These are phyloP conservation scores for Terfezia claveryi DNA, from an alignment of 495 filamentous ascomycete species.

Conservation along the genomic window DNA sequence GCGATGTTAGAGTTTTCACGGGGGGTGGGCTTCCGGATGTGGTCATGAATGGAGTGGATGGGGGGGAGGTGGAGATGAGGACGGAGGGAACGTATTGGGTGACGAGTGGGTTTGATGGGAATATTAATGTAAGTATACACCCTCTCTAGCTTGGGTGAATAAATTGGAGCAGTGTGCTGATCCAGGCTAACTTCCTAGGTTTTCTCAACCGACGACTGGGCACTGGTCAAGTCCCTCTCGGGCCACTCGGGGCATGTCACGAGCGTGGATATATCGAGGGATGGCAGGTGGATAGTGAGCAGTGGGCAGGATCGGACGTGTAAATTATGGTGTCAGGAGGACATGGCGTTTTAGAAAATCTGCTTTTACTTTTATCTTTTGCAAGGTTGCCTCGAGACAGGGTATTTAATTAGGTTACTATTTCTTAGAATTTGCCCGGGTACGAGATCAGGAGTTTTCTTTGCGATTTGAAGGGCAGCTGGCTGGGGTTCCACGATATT, in stretches of 20 bases:
- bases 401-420: too few species aligned
- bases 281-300: constrained; percentile 80
- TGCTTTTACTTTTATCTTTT: too few species aligned
- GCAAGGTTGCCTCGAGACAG: too few species aligned
- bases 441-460: too few species aligned
- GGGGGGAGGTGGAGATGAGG: constrained; percentile 22
- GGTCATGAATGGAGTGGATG: constrained; percentile 22
- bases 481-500: too few species aligned
- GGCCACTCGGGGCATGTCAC: constrained; percentile 84
- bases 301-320: constrained; percentile 85
- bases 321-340: constrained; percentile 87
- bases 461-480: too few species aligned
- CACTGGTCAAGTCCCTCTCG: constrained; percentile 61
- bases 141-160: too few species aligned
- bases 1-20: constrained; percentile 85
- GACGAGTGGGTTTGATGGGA: constrained; percentile 78
- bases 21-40: constrained; percentile 41
- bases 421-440: too few species aligned
- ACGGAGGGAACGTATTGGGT: constrained; percentile 77
- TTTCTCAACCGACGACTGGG: constrained; percentile 92
- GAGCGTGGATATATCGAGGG: constrained; percentile 62
- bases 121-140: constrained; percentile 37
- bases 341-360: constrained; percentile 25
- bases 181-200: constrained; percentile 20
- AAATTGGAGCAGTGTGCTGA: too few species aligned